Percentiles rank a stretch among this genome's conserved stretches.
Conservation (phyloP, 768 basidiomycete species). For the Tephrocybe sp. region DNA sequence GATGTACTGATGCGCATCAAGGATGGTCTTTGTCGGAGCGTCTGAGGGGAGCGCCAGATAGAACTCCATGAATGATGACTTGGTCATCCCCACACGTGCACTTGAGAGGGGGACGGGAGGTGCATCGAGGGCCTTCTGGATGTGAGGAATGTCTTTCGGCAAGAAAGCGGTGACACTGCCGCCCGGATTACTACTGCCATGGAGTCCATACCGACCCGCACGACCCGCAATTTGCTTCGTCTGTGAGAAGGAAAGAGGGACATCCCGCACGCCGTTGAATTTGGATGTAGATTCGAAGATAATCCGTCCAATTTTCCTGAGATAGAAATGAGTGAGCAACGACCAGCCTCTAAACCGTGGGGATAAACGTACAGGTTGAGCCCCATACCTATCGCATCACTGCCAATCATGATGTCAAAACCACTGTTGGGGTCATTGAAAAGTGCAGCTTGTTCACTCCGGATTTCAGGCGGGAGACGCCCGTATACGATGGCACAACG, state of each 20-base stretch:
- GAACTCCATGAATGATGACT: constrained; percentile 17
- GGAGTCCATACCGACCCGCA: constrained; percentile 85
- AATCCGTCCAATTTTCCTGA: constrained; percentile 78
- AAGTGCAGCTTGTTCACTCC: constrained; percentile 87
- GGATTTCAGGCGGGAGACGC: constrained; percentile 84
- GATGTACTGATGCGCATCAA: constrained; percentile 50
- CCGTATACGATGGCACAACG: constrained; percentile 94
- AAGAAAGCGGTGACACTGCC: constrained; percentile 79
- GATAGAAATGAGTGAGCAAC: not conserved
- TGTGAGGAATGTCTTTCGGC: constrained; percentile 56
- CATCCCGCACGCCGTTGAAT: constrained; percentile 48
- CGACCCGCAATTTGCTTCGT: constrained; percentile 95
- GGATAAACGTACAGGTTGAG: constrained; percentile 79
- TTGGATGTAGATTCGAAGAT: constrained; percentile 53
- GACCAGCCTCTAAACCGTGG: not conserved
- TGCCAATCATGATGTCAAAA: constrained; percentile 88
- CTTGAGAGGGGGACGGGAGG: constrained; percentile 49
- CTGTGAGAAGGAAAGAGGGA: constrained; percentile 64
- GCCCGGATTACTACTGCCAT: constrained; percentile 41
- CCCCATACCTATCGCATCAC: constrained; percentile 97
- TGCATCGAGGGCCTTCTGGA: constrained; percentile 54
- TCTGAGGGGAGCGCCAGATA: constrained; percentile 41
- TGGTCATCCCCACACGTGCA: constrained; percentile 44
- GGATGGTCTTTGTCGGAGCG: constrained; percentile 40
- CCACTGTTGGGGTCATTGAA: constrained; percentile 88